A percentile compares a stretch with the other conserved stretches of the same genome.
Evolutionary conservation across 2,329 filamentous ascomycete genomes (phyloP).

Genomic region (Xylariaceae sp.): DNA sequence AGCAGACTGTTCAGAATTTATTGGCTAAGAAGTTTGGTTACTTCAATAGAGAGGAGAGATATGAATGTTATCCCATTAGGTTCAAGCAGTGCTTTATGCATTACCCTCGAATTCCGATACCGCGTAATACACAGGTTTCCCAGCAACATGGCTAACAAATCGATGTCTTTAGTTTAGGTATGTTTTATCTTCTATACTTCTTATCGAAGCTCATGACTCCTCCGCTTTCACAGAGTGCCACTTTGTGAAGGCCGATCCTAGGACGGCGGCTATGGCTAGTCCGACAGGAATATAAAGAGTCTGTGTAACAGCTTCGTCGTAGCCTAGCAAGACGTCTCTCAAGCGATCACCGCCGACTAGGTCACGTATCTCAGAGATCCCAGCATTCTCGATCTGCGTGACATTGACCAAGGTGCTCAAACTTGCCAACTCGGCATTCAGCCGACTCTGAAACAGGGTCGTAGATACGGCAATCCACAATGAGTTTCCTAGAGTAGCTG

Average conservation of each 20-base stretch:
- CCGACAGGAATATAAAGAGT: constrained; percentile 20
- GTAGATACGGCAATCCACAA: constrained; percentile 23
- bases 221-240: constrained; percentile 12
- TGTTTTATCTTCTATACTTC: too few relatives aligned
- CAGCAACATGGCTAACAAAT: too few relatives aligned
- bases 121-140: neutral
- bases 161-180: too few relatives aligned
- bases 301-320: constrained; percentile 22
- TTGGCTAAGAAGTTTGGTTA: too few relatives aligned
- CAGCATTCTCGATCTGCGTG: constrained; percentile 1
- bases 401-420: constrained; percentile 7
- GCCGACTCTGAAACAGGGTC: constrained; percentile 17
- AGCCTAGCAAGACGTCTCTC: constrained; percentile 22
- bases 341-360: constrained; percentile 16
- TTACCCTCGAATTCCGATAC: too few relatives aligned
- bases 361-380: constrained; percentile 11
- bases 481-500: constrained; percentile 20
- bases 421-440: constrained; percentile 12
- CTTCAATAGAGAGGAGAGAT: too few relatives aligned
- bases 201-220: constrained; percentile 8
- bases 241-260: constrained; percentile 6
- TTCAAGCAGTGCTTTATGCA: too few relatives aligned
- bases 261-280: too few relatives aligned
- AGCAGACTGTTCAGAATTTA: too few relatives aligned
- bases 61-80: too few relatives aligned